Base-by-base conservation (phyloP, 305 asterid species). In the Salvia sclarea region DNA sequence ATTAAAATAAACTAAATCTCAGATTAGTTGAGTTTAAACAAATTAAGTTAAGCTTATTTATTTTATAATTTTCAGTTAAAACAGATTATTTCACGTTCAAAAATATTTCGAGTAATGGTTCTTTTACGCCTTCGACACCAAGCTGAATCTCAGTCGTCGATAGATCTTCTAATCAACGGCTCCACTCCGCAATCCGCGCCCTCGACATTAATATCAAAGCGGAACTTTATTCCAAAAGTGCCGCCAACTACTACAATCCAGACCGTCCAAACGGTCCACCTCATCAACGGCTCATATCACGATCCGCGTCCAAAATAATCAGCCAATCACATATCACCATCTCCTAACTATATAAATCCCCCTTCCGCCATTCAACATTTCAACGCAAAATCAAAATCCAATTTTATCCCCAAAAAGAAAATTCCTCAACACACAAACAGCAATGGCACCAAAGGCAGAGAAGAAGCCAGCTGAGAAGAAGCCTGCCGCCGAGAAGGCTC, bases 401-500 rank as follows among this genome's bases (percentile, higher is more conserved):
- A 30, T 8, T 37, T 38, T 6, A 7, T 2, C 6, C 22, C 4
- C 20, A 30, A 11, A 5, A 17, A 38, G n/a, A 38, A 8, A 11
- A 47, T 10, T 4, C 17, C 38, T n/a, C 45, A 16, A 8, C n/a
- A 8, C 43, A 14, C 13, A 52, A 37, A 3, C 35, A 37, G 1
- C 35, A 43, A 67, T 75, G 80, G 80, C 76, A 53, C 71, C 75
- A 3, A 75, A 75, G 69, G 76, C 73, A 35, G 70, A 69, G 52
- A 73, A 73, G 30, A 73, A 73, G 58, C 77, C 78, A 11, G 76
- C 76, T 0, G 76, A 72, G 61, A 68, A 74, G 70, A 68, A 68
- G 45, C 74, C 70, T 1, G 74, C 78, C n/a, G 79, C 79, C 52
- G 79, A 75, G 71, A 75, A 75, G 5, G 13, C 71, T 0, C 79